A percentile compares a stretch with the other conserved stretches of the same genome.
Evolutionary conservation across 2,329 filamentous ascomycete species (phyloP).

Genomic region (Pseudogymnoascus sp.): DNA sequence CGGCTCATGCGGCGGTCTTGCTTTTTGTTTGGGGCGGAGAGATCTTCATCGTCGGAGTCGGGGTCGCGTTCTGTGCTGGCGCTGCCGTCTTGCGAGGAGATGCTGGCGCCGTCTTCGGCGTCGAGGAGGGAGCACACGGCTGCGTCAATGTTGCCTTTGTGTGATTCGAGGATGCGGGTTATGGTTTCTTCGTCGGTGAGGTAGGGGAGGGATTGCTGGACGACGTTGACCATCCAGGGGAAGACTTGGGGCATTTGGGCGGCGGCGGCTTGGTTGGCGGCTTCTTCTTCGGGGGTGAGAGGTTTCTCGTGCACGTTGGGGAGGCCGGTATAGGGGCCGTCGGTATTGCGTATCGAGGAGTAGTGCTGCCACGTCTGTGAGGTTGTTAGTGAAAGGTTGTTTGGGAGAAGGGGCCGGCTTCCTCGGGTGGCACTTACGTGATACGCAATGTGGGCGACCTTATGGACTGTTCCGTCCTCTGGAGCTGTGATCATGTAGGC

Average conservation of each 20-base stretch:
- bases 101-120: constrained; percentile 35
- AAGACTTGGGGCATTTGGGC: constrained; percentile 35
- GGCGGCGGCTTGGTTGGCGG: constrained; percentile 30
- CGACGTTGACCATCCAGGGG: constrained; percentile 49
- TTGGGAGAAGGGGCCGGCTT: constrained; percentile 20
- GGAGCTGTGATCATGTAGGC: constrained; percentile 42
- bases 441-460: constrained; percentile 51
- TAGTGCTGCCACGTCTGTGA: constrained; percentile 56
- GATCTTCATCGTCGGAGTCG: constrained; percentile 41
- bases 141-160: constrained; percentile 45
- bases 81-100: constrained; percentile 36
- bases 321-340: constrained; percentile 50
- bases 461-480: constrained; percentile 28
- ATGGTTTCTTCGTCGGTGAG: constrained; percentile 43
- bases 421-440: constrained; percentile 43
- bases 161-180: constrained; percentile 41
- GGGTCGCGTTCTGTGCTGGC: constrained; percentile 45
- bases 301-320: constrained; percentile 37
- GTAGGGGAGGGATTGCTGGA: constrained; percentile 44
- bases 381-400: constrained; percentile 13
- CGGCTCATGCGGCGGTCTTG: constrained; percentile 15
- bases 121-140: constrained; percentile 47
- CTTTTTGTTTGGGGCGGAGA: constrained; percentile 45
- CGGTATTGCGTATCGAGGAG: constrained; percentile 55
- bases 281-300: constrained; percentile 22